These are phyloP conservation scores for Daldinia concentrica DNA, from an alignment of 495 filamentous ascomycete genomes.

Conservation along the genomic window DNA sequence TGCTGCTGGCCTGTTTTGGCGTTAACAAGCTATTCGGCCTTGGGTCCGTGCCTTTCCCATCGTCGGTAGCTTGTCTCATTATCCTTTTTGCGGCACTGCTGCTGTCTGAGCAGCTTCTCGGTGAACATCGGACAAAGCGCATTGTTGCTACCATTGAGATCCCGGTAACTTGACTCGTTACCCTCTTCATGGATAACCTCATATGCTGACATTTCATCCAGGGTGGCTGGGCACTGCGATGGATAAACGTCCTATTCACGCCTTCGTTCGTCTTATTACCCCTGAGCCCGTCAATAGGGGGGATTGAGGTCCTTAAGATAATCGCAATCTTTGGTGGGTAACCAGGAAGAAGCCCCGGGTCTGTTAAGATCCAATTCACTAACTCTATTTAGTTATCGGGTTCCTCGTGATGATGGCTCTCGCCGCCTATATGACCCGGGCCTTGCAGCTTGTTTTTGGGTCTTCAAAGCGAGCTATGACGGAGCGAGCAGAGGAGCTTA, in stretches of 20 bases:
- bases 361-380: background rate
- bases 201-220: constrained; percentile 30
- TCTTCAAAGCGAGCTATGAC: constrained; percentile 58
- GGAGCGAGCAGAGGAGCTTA: constrained; percentile 61
- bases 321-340: constrained; percentile 61
- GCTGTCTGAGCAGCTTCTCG: constrained; percentile 53
- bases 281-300: constrained; percentile 59
- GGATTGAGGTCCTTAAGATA: constrained; percentile 63
- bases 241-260: constrained; percentile 65
- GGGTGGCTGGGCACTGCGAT: constrained; percentile 64
- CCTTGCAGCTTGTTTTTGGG: constrained; percentile 58
- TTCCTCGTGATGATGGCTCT: constrained; percentile 57
- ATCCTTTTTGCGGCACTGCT: constrained; percentile 58
- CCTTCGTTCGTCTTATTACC: constrained; percentile 65
- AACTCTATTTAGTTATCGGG: constrained; percentile 54
- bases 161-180: constrained; percentile 49
- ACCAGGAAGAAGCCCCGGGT: background rate
- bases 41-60: constrained; percentile 61
- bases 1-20: constrained; percentile 61
- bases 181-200: background rate
- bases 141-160: constrained; percentile 59
- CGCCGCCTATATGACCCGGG: constrained; percentile 60
- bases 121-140: constrained; percentile 54
- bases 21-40: constrained; percentile 59
- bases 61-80: constrained; percentile 62